These are phyloP conservation scores for Lactifluus pinguis DNA, from an alignment of 768 basidiomycete genomes.

Conservation along the genomic window DNA sequence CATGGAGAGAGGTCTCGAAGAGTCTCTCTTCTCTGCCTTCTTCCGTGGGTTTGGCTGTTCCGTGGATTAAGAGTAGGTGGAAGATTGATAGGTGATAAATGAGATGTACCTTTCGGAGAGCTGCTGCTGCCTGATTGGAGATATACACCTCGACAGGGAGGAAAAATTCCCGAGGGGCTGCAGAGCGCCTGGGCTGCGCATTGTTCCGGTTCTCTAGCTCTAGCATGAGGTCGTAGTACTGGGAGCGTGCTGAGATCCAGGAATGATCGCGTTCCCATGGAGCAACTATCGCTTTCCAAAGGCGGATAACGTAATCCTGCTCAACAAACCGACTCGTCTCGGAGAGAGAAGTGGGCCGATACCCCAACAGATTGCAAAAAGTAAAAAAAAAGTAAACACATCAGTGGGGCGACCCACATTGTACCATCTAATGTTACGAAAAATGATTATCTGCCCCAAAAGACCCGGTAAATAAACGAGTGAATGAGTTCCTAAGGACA, in stretches of 20 bases:
- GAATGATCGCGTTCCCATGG: background rate
- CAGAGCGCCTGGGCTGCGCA: constrained; percentile 2
- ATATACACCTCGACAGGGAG: constrained; percentile 19
- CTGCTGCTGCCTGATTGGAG: constrained; percentile 18
- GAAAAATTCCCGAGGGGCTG: constrained; percentile 14
- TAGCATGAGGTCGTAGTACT: constrained; percentile 13
- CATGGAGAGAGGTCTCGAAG: constrained; percentile 23
- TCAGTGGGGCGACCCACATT: constrained; percentile 1
- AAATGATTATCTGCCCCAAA: constrained; percentile 5
- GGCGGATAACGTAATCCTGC: constrained; percentile 4
- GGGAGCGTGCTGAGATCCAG: constrained; percentile 10
- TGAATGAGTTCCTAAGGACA: constrained; percentile 8
- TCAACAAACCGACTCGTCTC: background rate
- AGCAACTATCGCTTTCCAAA: background rate
- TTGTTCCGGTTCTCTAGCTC: constrained; percentile 12
- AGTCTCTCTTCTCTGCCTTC: constrained; percentile 48
- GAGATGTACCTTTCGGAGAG: constrained; percentile 15
- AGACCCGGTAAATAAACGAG: constrained; percentile 11
- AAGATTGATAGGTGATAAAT: background rate
- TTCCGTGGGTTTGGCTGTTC: constrained; percentile 40
- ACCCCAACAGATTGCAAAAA: background rate
- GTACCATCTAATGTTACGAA: constrained; percentile 9
- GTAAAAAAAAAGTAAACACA: background rate
- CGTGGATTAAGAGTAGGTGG: background rate
- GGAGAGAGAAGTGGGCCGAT: too few relatives aligned